Base-by-base conservation (phyloP, 2,329 filamentous ascomycete genomes). In the Alternaria infectoria region DNA sequence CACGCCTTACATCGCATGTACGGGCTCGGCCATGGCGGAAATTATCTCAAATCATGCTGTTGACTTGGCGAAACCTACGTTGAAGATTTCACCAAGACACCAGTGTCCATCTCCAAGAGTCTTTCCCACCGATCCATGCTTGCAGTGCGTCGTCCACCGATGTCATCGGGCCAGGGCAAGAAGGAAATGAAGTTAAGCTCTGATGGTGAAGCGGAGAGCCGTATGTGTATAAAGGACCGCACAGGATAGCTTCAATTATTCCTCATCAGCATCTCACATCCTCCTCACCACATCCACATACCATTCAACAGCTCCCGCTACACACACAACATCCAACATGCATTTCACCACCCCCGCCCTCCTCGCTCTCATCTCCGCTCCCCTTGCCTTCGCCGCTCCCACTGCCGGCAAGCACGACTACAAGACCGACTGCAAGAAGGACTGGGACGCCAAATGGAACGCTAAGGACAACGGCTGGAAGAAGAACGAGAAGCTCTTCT, bases 401-500 rank as follows among this genome's bases (percentile, higher is more conserved):
- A 65, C 67, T 19, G 50, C 47, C 4, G 46, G 26, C 54, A 61
- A 64, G 30, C 49, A 40, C 28, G 54, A 63, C 44, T 71, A 71
- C 49, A 65, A 67, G 49, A 62, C 62, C 21, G 68, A 64, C 49
- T 71, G 66, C 62, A 69, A 70, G 45, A 63, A 70, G 23, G 68
- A 72, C 51, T 70, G 64, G 51, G 67, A 73, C n/a, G 50, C 70
- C 36, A 67, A 72, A 43, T 75, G 69, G 68, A 63, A 57, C 28
- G 54, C 59, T 4, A 7, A 71, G 49, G 59, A 69, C 9, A 64
- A 73, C 32, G 54, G 63, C n/a, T 70, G 69, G 67, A 66, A 67
- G 66, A 70, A 72, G 61, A 63, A 66, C 13, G 72, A 73, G 46
- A 72, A 72, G 47, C 50, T 71, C 52, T 78, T 77, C 67, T 69